phyloP scores from a whole-genome alignment of 2,329 filamentous ascomycete genomes.

The Pseudogymnoascus sp. region DNA sequence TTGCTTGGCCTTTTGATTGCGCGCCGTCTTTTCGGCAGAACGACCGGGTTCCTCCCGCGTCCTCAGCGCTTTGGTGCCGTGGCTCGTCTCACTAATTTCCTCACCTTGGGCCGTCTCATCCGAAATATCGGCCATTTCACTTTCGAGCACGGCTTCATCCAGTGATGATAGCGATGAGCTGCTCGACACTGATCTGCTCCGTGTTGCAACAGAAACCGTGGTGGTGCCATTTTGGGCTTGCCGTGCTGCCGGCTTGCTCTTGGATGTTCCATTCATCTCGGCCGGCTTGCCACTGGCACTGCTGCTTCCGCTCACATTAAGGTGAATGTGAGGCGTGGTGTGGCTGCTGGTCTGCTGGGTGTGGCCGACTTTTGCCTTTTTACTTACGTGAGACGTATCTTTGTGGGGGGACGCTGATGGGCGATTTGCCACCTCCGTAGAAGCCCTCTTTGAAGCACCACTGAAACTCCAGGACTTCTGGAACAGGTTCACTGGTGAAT shows the following conservation, averaged over 20 bases:
- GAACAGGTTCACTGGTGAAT: background rate
- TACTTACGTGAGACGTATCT: conserved; percentile 18
- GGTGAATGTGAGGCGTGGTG: background rate
- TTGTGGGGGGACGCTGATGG: conserved; percentile 16
- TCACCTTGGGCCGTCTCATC: background rate
- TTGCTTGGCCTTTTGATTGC: conserved; percentile 2
- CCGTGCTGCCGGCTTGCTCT: background rate
- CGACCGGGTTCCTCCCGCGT: background rate
- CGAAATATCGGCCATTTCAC: background rate
- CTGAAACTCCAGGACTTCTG: background rate
- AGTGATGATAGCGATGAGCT: conserved; percentile 32
- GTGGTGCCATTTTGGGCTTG: background rate
- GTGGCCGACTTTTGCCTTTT: conserved; percentile 21
- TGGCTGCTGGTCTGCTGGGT: conserved; percentile 13
- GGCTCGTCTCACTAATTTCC: background rate
- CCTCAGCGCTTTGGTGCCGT: background rate
- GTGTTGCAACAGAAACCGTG: background rate
- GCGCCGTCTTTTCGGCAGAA: conserved; percentile 3
- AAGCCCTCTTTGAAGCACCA: conserved; percentile 1
- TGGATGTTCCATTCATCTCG: conserved; percentile 17
- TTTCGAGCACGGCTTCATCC: conserved; percentile 20
- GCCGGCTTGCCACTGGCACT: background rate
- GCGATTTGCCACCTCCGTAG: background rate
- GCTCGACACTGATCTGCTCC: conserved; percentile 26
- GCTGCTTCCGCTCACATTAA: background rate